Conservation (phyloP, 345 rosid genomes). For the Limnanthes douglasii region DNA sequence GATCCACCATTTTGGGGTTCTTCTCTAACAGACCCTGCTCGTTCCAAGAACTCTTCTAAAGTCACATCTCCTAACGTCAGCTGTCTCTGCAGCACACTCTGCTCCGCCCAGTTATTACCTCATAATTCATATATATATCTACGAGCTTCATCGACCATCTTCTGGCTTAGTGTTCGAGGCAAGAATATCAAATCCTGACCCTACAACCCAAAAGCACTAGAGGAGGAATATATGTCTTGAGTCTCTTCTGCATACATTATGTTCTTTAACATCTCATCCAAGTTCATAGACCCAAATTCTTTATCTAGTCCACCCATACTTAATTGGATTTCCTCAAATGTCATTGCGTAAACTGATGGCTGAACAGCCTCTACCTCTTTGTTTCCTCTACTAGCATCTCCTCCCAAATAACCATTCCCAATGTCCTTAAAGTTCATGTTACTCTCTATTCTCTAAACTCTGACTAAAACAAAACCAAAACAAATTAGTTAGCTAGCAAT, state of each 20-base stretch:
- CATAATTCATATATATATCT: constrained; percentile 48
- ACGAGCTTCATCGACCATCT: constrained; percentile 94
- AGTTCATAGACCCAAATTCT: constrained; percentile 95
- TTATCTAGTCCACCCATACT: constrained; percentile 65
- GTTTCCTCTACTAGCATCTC: constrained; percentile 14
- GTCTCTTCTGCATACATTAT: constrained; percentile 78
- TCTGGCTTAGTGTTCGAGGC: constrained; percentile 85
- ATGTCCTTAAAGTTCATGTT: constrained; percentile 44
- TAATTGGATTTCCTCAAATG: constrained; percentile 86
- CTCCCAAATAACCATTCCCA: constrained; percentile 26
- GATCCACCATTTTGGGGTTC: constrained; percentile 31
- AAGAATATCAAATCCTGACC: constrained; percentile 79
- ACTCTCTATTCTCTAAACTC: constrained; percentile 49
- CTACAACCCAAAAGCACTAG: constrained; percentile 32
- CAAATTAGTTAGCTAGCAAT: too few species aligned
- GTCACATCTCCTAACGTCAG: constrained; percentile 89
- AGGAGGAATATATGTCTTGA: constrained; percentile 32
- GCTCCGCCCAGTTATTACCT: constrained; percentile 14
- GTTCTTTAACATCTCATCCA: constrained; percentile 84
- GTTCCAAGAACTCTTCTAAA: constrained; percentile 76
- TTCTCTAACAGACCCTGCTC: constrained; percentile 85
- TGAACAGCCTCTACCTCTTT: constrained; percentile 41
- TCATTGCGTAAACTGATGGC: constrained; percentile 64
- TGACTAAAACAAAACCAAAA: too few species aligned
- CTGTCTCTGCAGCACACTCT: constrained; percentile 55